These are phyloP conservation scores for Zygosaccharomyces pseudorouxii DNA, from an alignment of 805 yeast genomes.

Conservation along the genomic window DNA sequence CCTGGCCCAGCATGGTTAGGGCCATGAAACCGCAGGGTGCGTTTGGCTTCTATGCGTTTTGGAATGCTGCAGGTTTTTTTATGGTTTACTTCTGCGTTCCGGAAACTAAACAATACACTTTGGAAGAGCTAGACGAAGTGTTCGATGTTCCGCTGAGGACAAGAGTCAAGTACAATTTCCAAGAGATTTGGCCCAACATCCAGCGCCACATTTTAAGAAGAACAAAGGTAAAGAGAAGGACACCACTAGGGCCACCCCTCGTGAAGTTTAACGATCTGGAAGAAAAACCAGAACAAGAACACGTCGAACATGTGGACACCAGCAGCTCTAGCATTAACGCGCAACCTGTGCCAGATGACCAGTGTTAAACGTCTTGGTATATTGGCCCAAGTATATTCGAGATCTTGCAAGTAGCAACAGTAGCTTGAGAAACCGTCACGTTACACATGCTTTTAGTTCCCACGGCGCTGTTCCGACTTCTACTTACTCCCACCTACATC, in stretches of 20 bases:
- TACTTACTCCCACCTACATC: too few relatives aligned
- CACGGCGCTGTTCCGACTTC: too few relatives aligned
- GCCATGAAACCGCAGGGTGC: constrained; percentile 80
- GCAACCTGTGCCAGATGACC: neutral
- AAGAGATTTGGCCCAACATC: constrained; percentile 40
- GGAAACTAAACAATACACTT: constrained; percentile 60
- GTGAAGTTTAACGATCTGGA: constrained; percentile 44
- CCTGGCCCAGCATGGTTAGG: constrained; percentile 70
- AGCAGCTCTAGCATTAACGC: neutral
- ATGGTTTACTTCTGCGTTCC: constrained; percentile 67
- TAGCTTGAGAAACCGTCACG: too few relatives aligned
- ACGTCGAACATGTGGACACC: neutral
- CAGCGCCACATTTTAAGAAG: constrained; percentile 45
- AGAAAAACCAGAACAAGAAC: constrained; percentile 43
- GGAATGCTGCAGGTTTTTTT: constrained; percentile 70
- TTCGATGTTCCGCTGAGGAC: constrained; percentile 53
- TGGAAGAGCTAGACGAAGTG: constrained; percentile 69
- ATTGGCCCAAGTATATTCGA: too few relatives aligned
- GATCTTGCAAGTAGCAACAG: too few relatives aligned
- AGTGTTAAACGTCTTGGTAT: neutral
- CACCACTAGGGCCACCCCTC: constrained; percentile 52
- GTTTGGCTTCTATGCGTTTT: constrained; percentile 82
- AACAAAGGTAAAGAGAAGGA: constrained; percentile 43
- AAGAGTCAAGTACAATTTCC: constrained; percentile 50
- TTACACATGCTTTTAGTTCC: too few relatives aligned